phyloP scores from a whole-genome alignment of 2,329 filamentous ascomycete species.

The Cadophora sp. region DNA sequence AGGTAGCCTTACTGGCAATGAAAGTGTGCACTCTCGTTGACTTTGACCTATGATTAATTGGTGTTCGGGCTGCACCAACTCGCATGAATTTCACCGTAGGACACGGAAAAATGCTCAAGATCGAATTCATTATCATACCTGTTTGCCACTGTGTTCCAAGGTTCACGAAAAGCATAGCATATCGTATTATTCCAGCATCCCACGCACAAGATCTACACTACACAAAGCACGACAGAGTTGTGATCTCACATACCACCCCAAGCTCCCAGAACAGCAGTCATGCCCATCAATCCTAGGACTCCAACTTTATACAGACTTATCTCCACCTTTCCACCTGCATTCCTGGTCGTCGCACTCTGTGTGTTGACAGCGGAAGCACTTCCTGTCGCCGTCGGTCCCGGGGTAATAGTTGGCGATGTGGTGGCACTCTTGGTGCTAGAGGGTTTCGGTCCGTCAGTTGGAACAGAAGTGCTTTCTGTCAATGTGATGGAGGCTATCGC shows the following conservation, averaged over 20 bases:
- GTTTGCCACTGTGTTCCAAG: background rate
- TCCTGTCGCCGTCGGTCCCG: background rate
- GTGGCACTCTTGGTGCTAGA: background rate
- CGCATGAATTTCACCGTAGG: background rate
- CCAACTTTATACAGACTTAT: background rate
- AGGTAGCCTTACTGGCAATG: no score
- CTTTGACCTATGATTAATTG: background rate
- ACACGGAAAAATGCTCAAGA: no score
- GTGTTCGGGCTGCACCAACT: background rate
- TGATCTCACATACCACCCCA: background rate
- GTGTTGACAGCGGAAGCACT: background rate
- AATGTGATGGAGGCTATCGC: background rate
- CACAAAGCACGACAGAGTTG: background rate
- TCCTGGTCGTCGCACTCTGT: background rate
- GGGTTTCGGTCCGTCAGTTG: background rate
- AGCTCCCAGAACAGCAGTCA: background rate
- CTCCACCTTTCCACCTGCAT: background rate
- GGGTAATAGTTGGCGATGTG: background rate
- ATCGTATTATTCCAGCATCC: background rate
- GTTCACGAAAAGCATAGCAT: background rate
- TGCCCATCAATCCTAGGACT: background rate
- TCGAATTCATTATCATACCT: no score
- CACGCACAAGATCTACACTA: background rate
- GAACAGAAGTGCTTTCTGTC: background rate
- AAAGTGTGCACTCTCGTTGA: no score